Evolutionary conservation across 306 rosid genomes (phyloP).

Genomic region (Pterocarpus santalinus): DNA sequence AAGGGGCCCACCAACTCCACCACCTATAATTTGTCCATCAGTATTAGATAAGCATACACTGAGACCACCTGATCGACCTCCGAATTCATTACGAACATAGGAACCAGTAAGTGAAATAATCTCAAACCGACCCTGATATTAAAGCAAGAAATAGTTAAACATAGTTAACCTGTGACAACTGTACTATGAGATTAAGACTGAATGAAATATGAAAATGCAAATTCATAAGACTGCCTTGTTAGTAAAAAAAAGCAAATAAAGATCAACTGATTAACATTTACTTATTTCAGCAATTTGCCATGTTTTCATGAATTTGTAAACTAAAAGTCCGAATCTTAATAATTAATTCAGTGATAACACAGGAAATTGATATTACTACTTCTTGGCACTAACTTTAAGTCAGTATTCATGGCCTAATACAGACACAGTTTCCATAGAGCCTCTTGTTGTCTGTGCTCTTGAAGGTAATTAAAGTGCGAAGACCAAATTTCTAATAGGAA

Average conservation of each 20-base stretch:
- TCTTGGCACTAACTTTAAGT: slow-evolving; percentile 21
- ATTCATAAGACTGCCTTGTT: background rate
- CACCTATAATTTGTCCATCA: slow-evolving; percentile 95
- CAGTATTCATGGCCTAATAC: slow-evolving; percentile 22
- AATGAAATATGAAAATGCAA: slow-evolving; percentile 22
- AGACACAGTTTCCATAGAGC: slow-evolving; percentile 25
- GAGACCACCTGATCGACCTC: slow-evolving; percentile 83
- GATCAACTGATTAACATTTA: background rate
- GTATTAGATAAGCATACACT: slow-evolving; percentile 85
- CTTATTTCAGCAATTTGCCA: slow-evolving; percentile 13
- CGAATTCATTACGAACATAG: slow-evolving; percentile 78
- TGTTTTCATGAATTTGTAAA: slow-evolving; percentile 14
- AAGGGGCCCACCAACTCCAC: slow-evolving; percentile 95
- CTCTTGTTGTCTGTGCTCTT: slow-evolving; percentile 13
- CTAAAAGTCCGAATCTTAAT: slow-evolving; percentile 19
- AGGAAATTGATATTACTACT: slow-evolving; percentile 10
- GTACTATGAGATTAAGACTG: slow-evolving; percentile 29
- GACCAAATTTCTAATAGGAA: slow-evolving; percentile 15
- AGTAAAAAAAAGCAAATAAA: background rate
- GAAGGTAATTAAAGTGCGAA: slow-evolving; percentile 21
- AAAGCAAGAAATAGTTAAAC: slow-evolving; percentile 45
- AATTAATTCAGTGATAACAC: slow-evolving; percentile 19
- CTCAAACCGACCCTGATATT: slow-evolving; percentile 87
- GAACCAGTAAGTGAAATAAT: slow-evolving; percentile 93
- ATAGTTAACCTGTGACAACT: slow-evolving; percentile 31